These are phyloP conservation scores for Heterobasidion occidentale DNA, from an alignment of 1,284 basidiomycete species.

Conservation along the genomic window DNA sequence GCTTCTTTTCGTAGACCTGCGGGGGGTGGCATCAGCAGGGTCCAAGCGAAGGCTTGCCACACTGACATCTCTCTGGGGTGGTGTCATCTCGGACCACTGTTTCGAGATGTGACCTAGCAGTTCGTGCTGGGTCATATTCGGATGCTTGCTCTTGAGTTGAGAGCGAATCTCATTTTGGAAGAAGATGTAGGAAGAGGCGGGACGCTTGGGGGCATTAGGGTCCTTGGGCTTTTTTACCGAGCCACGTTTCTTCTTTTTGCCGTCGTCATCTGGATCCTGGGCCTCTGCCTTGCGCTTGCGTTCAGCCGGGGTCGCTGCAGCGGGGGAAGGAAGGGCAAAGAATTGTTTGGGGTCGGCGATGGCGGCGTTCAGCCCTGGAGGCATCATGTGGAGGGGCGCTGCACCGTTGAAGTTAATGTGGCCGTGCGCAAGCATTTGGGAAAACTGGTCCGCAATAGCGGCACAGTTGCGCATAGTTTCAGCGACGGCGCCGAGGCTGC, in stretches of 20 bases:
- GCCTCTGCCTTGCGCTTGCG: slow-evolving; percentile 46
- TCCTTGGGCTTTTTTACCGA: slow-evolving; percentile 63
- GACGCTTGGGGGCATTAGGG: slow-evolving; percentile 91
- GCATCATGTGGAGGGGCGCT: slow-evolving; percentile 4
- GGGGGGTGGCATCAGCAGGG: neutral
- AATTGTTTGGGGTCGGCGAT: neutral
- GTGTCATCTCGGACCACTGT: slow-evolving; percentile 65
- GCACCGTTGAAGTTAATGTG: slow-evolving; percentile 13
- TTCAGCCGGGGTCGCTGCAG: slow-evolving; percentile 7
- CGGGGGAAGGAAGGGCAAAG: neutral
- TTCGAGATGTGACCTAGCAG: slow-evolving; percentile 66
- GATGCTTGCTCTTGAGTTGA: slow-evolving; percentile 58
- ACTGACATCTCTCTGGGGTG: slow-evolving; percentile 68
- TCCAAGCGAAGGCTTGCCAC: neutral
- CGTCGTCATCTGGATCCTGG: slow-evolving; percentile 31
- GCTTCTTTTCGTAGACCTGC: slow-evolving; percentile 28
- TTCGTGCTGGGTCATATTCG: slow-evolving; percentile 64
- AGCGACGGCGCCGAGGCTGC: slow-evolving; percentile 44
- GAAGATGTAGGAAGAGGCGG: slow-evolving; percentile 90
- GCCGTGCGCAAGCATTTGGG: slow-evolving; percentile 18
- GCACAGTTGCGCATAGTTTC: slow-evolving; percentile 54
- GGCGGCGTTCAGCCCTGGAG: neutral
- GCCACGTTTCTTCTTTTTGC: slow-evolving; percentile 29
- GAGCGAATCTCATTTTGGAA: slow-evolving; percentile 92
- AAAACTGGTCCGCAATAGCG: slow-evolving; percentile 45